Percentiles rank a stretch among this genome's conserved stretches.
phyloP scores from a whole-genome alignment of 1,139 yeast genomes.

The Taiozyma onychis region DNA sequence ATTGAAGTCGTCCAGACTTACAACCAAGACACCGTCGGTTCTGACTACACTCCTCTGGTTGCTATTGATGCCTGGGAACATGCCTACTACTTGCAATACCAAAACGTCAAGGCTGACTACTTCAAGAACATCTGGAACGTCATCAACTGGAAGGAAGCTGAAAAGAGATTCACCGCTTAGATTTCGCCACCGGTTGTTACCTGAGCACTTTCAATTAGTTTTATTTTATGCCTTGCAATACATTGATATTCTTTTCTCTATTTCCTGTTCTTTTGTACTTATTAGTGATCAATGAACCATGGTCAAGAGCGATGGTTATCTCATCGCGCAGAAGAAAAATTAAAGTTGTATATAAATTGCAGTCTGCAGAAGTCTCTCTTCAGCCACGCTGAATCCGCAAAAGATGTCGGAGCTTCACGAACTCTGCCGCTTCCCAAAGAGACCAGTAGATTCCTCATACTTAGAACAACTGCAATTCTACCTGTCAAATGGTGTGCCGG shows the following conservation, averaged over 20 bases:
- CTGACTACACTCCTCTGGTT: slow-evolving; percentile 69
- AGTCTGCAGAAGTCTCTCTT: not conserved
- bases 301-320: not conserved
- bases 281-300: too few species aligned
- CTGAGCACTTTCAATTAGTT: not conserved
- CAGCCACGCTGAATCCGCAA: not conserved
- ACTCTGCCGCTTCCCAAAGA: slow-evolving; percentile 46
- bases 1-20: slow-evolving; percentile 81
- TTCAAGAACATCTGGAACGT: slow-evolving; percentile 97
- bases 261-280: not conserved
- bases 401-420: slow-evolving; percentile 71
- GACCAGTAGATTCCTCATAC: slow-evolving; percentile 52
- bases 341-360: not conserved
- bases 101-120: slow-evolving; percentile 90
- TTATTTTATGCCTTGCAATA: not conserved
- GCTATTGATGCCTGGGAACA: slow-evolving; percentile 99
- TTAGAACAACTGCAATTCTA: slow-evolving; percentile 38
- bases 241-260: not conserved
- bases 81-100: slow-evolving; percentile 94
- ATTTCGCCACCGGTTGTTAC: not conserved
- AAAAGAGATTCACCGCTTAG: slow-evolving; percentile 35
- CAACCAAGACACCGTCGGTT: slow-evolving; percentile 87
- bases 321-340: not conserved
- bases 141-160: slow-evolving; percentile 95
- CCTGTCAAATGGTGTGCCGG: slow-evolving; percentile 63